Percentiles rank a stretch among this genome's conserved stretches.
Conservation (phyloP, 805 yeast genomes). For the Saccharomycopsis schoenii region DNA sequence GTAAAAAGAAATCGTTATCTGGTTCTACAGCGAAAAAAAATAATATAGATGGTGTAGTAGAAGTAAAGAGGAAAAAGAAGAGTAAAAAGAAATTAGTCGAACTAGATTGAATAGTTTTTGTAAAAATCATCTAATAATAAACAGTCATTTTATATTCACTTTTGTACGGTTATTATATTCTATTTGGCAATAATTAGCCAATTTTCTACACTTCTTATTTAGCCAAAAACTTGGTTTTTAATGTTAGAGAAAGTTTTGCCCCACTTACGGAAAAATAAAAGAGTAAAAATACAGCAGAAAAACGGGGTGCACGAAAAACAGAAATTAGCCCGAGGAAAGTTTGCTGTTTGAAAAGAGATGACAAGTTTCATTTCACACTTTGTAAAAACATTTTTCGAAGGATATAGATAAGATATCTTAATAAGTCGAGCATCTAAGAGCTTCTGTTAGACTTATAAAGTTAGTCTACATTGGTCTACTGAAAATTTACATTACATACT, state of each 20-base stretch:
- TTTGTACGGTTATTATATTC: neutral
- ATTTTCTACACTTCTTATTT: neutral
- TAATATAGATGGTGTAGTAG: slow-evolving; percentile 7
- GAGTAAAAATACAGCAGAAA: neutral
- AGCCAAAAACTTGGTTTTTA: neutral
- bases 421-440: neutral
- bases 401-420: no score
- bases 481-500: neutral
- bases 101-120: neutral
- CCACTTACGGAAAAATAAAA: neutral
- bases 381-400: neutral
- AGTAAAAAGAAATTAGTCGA: slow-evolving; percentile 9
- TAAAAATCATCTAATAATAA: neutral
- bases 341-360: neutral
- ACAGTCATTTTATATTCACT: no score
- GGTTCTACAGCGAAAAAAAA: neutral
- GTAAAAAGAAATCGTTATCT: slow-evolving; percentile 1
- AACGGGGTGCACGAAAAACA: no score
- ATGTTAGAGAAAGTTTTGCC: neutral
- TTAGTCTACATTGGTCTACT: neutral
- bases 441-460: neutral
- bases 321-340: neutral
- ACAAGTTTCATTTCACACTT: neutral
- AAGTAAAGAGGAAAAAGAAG: slow-evolving; percentile 5
- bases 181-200: neutral